Evolutionary conservation across 306 rosid genomes (phyloP).

Genomic region (Abrus pulchellus): DNA sequence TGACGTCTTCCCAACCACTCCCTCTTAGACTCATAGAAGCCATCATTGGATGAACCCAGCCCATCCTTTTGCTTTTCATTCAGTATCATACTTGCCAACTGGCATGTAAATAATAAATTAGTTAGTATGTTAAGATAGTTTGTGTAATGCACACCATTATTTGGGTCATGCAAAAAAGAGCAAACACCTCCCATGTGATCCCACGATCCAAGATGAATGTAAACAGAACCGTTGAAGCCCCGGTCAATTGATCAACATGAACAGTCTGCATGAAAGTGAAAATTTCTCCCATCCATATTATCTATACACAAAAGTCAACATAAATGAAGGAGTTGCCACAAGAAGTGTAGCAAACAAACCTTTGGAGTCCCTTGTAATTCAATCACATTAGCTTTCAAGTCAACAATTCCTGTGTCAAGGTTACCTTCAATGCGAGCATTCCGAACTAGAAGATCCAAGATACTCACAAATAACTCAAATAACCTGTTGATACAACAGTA

Average conservation of each 20-base stretch:
- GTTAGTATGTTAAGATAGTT: slow-evolving; percentile 31
- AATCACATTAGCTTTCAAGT: slow-evolving; percentile 88
- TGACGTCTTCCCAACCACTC: slow-evolving; percentile 97
- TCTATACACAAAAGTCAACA: slow-evolving; percentile 41
- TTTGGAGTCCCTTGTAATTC: slow-evolving; percentile 92
- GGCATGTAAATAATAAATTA: slow-evolving; percentile 42
- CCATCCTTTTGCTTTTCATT: slow-evolving; percentile 92
- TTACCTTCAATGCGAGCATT: slow-evolving; percentile 97
- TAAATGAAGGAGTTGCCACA: slow-evolving; percentile 17
- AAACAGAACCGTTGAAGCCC: slow-evolving; percentile 90
- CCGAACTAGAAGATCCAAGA: slow-evolving; percentile 93
- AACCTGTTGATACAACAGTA: slow-evolving; percentile 61
- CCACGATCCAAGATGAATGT: slow-evolving; percentile 97
- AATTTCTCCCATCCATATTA: slow-evolving; percentile 30
- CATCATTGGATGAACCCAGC: slow-evolving; percentile 83
- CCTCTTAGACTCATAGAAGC: slow-evolving; percentile 95
- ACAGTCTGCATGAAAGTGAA: slow-evolving; percentile 72
- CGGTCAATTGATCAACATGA: slow-evolving; percentile 89
- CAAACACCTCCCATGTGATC: slow-evolving; percentile 88
- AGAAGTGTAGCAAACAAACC: slow-evolving; percentile 63
- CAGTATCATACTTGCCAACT: slow-evolving; percentile 83
- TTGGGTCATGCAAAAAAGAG: slow-evolving; percentile 42
- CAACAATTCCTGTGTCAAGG: slow-evolving; percentile 96
- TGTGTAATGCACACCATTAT: slow-evolving; percentile 26
- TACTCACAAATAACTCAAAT: slow-evolving; percentile 88